Evolutionary conservation across 2,329 filamentous ascomycete genomes (phyloP).

Genomic region (Phoma sp.): DNA sequence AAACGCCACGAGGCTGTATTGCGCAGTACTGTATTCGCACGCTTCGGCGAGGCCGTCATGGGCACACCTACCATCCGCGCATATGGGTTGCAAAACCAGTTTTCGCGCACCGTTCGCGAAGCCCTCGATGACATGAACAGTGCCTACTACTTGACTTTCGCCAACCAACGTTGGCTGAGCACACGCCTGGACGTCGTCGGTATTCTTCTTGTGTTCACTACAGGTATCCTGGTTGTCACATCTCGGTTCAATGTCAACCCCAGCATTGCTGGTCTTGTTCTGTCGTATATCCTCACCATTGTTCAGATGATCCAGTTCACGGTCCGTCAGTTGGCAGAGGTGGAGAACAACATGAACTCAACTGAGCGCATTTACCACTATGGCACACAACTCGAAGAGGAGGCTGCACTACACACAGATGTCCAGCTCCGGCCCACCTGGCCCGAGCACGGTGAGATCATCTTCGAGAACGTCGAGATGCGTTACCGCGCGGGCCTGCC

Average conservation of each 20-base stretch:
- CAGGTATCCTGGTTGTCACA: constrained; percentile 89
- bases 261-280: constrained; percentile 82
- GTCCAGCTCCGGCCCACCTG: constrained; percentile 72
- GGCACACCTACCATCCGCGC: constrained; percentile 86
- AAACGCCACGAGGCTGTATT: constrained; percentile 93
- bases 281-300: constrained; percentile 91
- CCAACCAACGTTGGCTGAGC: constrained; percentile 93
- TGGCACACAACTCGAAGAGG: constrained; percentile 83
- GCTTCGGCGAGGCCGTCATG: constrained; percentile 86
- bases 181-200: constrained; percentile 84
- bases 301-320: constrained; percentile 97
- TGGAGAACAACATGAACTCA: constrained; percentile 98
- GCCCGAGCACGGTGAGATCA: constrained; percentile 80
- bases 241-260: constrained; percentile 85
- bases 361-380: constrained; percentile 93
- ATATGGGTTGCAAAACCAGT: constrained; percentile 80
- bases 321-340: constrained; percentile 89
- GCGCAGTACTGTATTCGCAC: constrained; percentile 85
- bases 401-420: constrained; percentile 78
- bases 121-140: constrained; percentile 91
- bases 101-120: constrained; percentile 70
- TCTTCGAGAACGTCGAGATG: constrained; percentile 59
- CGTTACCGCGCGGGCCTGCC: constrained; percentile 58
- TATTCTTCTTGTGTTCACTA: constrained; percentile 82
- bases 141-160: constrained; percentile 93